A percentile compares a stretch with the other conserved stretches of the same genome.
phyloP scores from a whole-genome alignment of 139 green algal species.

The Haematococcus lacustris region DNA sequence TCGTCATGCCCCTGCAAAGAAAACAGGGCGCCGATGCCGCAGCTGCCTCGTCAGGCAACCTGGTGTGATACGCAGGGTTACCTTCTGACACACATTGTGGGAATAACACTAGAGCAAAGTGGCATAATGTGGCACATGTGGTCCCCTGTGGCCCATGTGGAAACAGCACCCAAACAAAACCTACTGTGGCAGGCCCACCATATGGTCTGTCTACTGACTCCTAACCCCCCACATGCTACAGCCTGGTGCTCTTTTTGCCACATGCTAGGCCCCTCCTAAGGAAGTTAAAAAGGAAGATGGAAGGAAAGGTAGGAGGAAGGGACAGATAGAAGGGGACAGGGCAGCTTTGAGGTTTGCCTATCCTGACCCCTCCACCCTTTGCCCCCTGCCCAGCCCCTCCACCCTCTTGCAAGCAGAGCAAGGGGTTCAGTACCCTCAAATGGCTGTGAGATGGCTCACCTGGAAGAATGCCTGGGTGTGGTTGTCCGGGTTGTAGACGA shows the following conservation, averaged over 20 bases:
- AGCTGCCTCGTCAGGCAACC: background rate
- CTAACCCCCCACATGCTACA: too few relatives aligned
- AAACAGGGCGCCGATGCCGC: background rate
- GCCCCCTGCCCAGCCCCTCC: too few relatives aligned
- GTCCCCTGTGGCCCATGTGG: background rate
- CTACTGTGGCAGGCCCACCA: too few relatives aligned
- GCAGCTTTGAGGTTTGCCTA: background rate
- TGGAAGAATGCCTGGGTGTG: constrained; percentile 64
- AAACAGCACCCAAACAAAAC: too few relatives aligned
- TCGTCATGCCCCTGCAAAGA: constrained; percentile 60
- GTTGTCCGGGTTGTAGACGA: constrained; percentile 49
- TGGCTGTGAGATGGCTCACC: constrained; percentile 7
- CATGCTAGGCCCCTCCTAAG: background rate
- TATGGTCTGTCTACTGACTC: too few relatives aligned
- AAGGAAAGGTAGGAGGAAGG: background rate
- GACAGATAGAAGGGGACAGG: background rate
- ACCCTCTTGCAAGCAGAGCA: too few relatives aligned
- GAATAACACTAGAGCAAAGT: background rate
- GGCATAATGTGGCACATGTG: background rate
- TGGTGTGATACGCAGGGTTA: background rate
- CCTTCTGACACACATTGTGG: background rate
- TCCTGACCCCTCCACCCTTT: background rate
- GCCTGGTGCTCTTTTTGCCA: too few relatives aligned
- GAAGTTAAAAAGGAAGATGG: background rate
- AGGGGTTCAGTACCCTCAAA: too few relatives aligned